A percentile compares a stretch with the other conserved stretches of the same genome.
Evolutionary conservation across 345 rosid species (phyloP).

Genomic region (Euphorbia peplus): DNA sequence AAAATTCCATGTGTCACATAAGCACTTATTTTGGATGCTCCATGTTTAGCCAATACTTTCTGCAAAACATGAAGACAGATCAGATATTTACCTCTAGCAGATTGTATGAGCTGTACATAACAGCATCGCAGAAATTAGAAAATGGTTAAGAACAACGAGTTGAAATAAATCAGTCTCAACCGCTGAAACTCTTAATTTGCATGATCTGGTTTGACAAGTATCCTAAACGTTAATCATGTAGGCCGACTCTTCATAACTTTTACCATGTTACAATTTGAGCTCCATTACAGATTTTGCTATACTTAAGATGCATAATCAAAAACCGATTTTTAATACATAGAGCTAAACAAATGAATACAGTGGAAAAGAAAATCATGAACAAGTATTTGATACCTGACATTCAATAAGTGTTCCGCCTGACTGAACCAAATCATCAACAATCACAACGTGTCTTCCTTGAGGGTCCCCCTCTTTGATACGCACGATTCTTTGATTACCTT

Average conservation of each 20-base stretch:
- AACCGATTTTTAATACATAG: not conserved
- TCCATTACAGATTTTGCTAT: not conserved
- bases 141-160: not conserved
- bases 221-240: not conserved
- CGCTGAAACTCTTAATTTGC: not conserved
- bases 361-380: not conserved
- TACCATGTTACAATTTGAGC: not conserved
- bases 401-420: constrained; percentile 94
- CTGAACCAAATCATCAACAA: constrained; percentile 96
- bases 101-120: not conserved
- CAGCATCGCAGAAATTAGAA: not conserved
- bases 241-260: not conserved
- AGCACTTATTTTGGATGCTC: constrained; percentile 88
- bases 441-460: constrained; percentile 81
- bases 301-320: not conserved
- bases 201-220: not conserved
- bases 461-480: constrained; percentile 93
- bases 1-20: constrained; percentile 95
- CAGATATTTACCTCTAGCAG: not conserved
- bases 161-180: not conserved
- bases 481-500: constrained; percentile 78
- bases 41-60: constrained; percentile 90
- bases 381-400: constrained; percentile 69
- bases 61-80: constrained; percentile 26
- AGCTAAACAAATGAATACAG: not conserved